Percentiles rank a stretch among this genome's conserved stretches.
These are phyloP conservation scores for Penicillium cosmopolitanum DNA, from an alignment of 495 filamentous ascomycete species.

Conservation along the genomic window DNA sequence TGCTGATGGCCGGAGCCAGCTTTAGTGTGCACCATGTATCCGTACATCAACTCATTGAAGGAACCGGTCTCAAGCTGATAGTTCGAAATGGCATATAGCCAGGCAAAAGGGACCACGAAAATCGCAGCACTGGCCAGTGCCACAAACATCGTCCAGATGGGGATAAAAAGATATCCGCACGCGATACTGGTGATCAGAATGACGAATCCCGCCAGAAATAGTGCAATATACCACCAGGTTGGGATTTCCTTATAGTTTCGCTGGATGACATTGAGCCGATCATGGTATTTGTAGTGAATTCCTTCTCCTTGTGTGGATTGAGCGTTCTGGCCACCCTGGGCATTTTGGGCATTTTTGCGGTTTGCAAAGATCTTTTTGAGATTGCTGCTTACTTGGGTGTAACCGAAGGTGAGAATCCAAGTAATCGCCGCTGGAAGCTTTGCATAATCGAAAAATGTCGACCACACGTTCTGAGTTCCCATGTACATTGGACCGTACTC, in stretches of 20 bases:
- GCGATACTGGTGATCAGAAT: conserved; percentile 51
- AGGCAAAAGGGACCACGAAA: conserved; percentile 56
- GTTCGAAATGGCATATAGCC: conserved; percentile 60
- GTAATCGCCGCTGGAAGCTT: conserved; percentile 57
- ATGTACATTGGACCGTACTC: conserved; percentile 56
- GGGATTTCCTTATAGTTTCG: conserved; percentile 59
- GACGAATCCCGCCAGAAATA: conserved; percentile 51
- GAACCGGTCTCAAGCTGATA: conserved; percentile 57
- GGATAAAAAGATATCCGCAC: conserved; percentile 56
- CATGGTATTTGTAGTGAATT: conserved; percentile 57
- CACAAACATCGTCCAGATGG: conserved; percentile 59
- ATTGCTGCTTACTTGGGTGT: conserved; percentile 44
- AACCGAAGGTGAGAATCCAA: conserved; percentile 61
- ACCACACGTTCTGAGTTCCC: conserved; percentile 56
- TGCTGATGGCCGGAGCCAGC: conserved; percentile 47
- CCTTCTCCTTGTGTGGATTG: conserved; percentile 25
- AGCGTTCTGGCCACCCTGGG: conserved; percentile 15
- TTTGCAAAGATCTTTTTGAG: conserved; percentile 41
- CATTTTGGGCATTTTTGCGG: conserved; percentile 16
- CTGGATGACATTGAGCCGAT: conserved; percentile 58
- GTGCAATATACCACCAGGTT: conserved; percentile 54
- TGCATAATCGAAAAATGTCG: conserved; percentile 61
- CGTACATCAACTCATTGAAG: conserved; percentile 60
- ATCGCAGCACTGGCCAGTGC: conserved; percentile 52
- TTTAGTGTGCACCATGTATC: conserved; percentile 56